phyloP scores from a whole-genome alignment of 495 filamentous ascomycete genomes.

The Pseudotulostoma volvatum region DNA sequence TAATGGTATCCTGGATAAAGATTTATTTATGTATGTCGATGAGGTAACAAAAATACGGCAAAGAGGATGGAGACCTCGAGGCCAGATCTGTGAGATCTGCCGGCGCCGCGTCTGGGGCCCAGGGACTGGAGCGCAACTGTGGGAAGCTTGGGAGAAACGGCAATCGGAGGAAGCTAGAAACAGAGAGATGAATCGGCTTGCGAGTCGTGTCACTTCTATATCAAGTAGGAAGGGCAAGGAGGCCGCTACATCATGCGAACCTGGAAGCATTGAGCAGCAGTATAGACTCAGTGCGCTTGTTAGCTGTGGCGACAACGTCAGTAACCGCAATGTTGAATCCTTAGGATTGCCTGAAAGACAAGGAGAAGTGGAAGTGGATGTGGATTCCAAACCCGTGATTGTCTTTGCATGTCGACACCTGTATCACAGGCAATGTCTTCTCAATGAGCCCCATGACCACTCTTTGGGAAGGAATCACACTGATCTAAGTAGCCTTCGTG shows the following conservation, averaged over 20 bases:
- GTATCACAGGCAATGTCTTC: conserved; percentile 34
- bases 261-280: conserved; percentile 1
- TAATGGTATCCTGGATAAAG: conserved; percentile 72
- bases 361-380: conserved; percentile 1
- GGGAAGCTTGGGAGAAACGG: conserved; percentile 61
- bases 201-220: conserved; percentile 13
- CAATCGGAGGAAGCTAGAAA: conserved; percentile 25
- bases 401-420: conserved; percentile 41
- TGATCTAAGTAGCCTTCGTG: no score
- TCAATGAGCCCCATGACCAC: conserved; percentile 11
- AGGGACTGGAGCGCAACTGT: conserved; percentile 60
- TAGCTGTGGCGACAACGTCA: conserved; percentile 1
- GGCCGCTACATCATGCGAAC: conserved; percentile 8
- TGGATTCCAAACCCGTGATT: conserved; percentile 19
- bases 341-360: background rate
- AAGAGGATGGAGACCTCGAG: conserved; percentile 73
- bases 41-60: conserved; percentile 60
- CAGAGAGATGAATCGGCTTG: conserved; percentile 9
- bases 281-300: background rate
- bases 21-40: conserved; percentile 72
- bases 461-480: conserved; percentile 9
- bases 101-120: conserved; percentile 77
- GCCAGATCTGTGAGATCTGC: conserved; percentile 77
- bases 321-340: background rate
- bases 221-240: conserved; percentile 29